Evolutionary conservation across 441 rosid species (phyloP).

Genomic region (Viola pubescens): DNA sequence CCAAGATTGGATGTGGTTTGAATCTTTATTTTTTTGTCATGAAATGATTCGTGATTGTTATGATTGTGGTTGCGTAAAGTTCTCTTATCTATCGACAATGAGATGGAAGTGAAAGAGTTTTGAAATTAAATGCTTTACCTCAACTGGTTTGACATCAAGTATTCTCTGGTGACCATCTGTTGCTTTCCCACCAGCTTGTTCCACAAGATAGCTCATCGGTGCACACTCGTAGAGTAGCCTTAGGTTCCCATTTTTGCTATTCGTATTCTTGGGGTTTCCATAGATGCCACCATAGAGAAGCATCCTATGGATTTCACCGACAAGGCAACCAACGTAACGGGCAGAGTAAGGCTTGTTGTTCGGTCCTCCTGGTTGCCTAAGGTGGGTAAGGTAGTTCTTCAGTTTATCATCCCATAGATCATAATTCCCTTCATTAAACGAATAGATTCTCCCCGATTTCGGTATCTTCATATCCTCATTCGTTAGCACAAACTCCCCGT

Average conservation of each 20-base stretch:
- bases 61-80: background rate
- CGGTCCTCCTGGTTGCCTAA: slow-evolving; percentile 24
- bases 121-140: slow-evolving; percentile 12
- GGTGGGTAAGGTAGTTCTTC: slow-evolving; percentile 27
- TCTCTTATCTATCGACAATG: background rate
- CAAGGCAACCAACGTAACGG: slow-evolving; percentile 28
- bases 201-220: slow-evolving; percentile 31
- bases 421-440: slow-evolving; percentile 1
- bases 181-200: slow-evolving; percentile 33
- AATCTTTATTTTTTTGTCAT: background rate
- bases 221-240: slow-evolving; percentile 34
- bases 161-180: slow-evolving; percentile 26
- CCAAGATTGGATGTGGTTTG: background rate
- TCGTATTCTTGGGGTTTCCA: slow-evolving; percentile 27
- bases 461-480: slow-evolving; percentile 4
- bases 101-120: background rate
- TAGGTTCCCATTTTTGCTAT: slow-evolving; percentile 26
- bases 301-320: slow-evolving; percentile 31
- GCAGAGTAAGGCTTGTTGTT: slow-evolving; percentile 29
- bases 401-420: slow-evolving; percentile 28
- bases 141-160: slow-evolving; percentile 27
- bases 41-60: background rate
- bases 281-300: slow-evolving; percentile 28
- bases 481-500: background rate
- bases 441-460: background rate